Evolutionary conservation across 164 flowering plant species (phyloP).

Genomic region (Magnolia changhungtana): DNA sequence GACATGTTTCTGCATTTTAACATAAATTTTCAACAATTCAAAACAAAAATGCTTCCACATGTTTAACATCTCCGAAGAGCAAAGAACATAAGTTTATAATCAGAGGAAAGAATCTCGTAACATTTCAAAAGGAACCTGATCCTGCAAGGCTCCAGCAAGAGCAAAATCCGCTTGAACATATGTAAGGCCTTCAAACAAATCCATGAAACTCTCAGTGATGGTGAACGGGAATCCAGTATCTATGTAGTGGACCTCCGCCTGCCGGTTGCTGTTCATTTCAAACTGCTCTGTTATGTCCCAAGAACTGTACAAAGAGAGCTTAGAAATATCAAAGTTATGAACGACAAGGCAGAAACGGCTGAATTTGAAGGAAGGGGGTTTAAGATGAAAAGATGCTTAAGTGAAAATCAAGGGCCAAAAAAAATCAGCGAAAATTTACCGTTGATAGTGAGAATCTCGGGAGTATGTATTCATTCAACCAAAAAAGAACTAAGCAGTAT

Average conservation of each 20-base stretch:
- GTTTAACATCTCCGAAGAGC: neutral
- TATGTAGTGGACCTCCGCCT: constrained; percentile 68
- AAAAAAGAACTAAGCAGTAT: neutral
- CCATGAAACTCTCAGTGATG: constrained; percentile 61
- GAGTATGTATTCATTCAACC: neutral
- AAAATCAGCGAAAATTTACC: neutral
- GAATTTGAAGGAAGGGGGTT: neutral
- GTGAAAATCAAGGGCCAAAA: neutral
- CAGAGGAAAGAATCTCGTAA: neutral
- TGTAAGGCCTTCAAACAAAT: constrained; percentile 62
- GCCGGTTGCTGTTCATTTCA: constrained; percentile 49
- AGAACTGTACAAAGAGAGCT: constrained; percentile 11
- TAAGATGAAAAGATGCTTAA: neutral
- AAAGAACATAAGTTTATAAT: no score
- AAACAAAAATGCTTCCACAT: no score
- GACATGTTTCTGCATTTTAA: no score
- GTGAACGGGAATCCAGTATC: constrained; percentile 67
- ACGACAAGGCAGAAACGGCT: neutral
- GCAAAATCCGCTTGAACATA: constrained; percentile 44
- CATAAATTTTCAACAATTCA: no score
- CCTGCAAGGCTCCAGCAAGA: constrained; percentile 34
- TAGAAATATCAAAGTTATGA: neutral
- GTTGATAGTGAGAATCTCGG: neutral
- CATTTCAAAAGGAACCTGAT: constrained; percentile 43
- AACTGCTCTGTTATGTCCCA: constrained; percentile 1